These are phyloP conservation scores for Lumnitzera racemosa DNA, from an alignment of 345 rosid genomes.

Conservation along the genomic window DNA sequence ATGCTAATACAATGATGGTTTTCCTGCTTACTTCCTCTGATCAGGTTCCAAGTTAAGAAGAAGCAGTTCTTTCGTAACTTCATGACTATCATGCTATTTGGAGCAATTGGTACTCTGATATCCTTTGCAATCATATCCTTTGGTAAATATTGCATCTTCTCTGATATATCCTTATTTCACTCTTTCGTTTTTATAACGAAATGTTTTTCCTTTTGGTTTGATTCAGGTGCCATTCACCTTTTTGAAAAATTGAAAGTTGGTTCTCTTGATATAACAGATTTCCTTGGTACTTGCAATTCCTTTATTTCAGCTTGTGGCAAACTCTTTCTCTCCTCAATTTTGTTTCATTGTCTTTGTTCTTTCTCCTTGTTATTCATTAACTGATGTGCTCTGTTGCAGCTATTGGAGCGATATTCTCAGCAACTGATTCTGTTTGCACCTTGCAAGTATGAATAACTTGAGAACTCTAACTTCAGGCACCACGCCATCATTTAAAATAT, in stretches of 20 bases:
- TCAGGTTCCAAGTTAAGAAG: constrained; percentile 49
- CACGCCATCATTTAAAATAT: no score
- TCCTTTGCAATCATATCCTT: constrained; percentile 33
- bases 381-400: constrained; percentile 20
- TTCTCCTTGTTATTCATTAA: not conserved
- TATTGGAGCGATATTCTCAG: constrained; percentile 46
- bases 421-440: constrained; percentile 51
- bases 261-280: constrained; percentile 34
- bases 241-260: constrained; percentile 34
- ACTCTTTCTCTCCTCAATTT: not conserved
- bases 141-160: constrained; percentile 15
- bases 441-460: constrained; percentile 25
- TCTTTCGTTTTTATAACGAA: not conserved
- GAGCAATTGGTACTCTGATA: constrained; percentile 41
- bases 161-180: not conserved
- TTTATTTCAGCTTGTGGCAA: not conserved
- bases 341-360: not conserved
- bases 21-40: not conserved
- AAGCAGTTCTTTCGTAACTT: constrained; percentile 46
- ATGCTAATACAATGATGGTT: not conserved
- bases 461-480: not conserved
- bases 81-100: constrained; percentile 37
- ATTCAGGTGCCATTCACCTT: constrained; percentile 31
- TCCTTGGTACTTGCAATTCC: constrained; percentile 22
- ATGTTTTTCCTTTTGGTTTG: not conserved